Conservation (phyloP, 208 protist species). For the Crithidia thermophila region DNA sequence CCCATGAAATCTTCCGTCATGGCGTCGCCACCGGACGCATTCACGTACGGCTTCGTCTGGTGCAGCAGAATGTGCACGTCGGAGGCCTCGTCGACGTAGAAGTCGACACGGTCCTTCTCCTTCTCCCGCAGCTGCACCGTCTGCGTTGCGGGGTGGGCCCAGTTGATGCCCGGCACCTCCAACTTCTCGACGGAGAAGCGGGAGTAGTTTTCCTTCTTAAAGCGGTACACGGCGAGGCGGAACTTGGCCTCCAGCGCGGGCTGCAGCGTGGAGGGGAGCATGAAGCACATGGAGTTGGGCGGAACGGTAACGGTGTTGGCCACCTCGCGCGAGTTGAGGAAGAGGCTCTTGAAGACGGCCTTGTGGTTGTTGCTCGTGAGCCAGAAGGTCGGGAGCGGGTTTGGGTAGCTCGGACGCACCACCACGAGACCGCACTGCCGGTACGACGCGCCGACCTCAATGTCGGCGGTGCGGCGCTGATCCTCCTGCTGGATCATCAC, state of each 20-base stretch:
- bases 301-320: constrained; percentile 62
- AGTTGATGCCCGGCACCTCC: constrained; percentile 44
- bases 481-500: constrained; percentile 64
- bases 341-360: constrained; percentile 67
- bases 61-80: constrained; percentile 74
- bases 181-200: constrained; percentile 45
- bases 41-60: constrained; percentile 60
- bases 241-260: constrained; percentile 45
- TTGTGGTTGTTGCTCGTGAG: constrained; percentile 77
- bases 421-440: constrained; percentile 72
- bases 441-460: constrained; percentile 48
- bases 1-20: constrained; percentile 84
- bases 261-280: constrained; percentile 77
- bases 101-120: constrained; percentile 80
- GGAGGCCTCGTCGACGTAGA: constrained; percentile 69
- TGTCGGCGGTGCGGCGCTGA: constrained; percentile 50
- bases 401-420: constrained; percentile 29
- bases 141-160: constrained; percentile 37
- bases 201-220: constrained; percentile 46
- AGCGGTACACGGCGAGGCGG: constrained; percentile 50
- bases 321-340: constrained; percentile 81
- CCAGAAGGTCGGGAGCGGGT: constrained; percentile 53
- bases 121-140: constrained; percentile 38
- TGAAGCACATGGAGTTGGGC: constrained; percentile 62
- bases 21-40: constrained; percentile 51